These are phyloP conservation scores for Hanseniaspora lachancei DNA, from an alignment of 805 yeast species.

Conservation along the genomic window DNA sequence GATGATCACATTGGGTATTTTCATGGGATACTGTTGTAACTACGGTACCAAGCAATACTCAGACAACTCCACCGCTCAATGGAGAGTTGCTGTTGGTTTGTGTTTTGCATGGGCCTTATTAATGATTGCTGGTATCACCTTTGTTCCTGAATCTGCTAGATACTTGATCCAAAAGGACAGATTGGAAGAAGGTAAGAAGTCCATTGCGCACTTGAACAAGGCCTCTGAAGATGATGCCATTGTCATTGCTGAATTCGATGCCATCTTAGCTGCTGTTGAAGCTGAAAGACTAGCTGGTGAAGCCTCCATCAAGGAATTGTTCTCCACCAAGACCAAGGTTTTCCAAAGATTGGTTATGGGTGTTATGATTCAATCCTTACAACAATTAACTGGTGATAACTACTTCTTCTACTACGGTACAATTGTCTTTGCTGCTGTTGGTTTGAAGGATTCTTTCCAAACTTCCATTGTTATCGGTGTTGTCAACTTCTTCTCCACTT, in stretches of 20 bases:
- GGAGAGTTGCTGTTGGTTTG: slow-evolving; percentile 56
- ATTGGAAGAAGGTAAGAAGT: slow-evolving; percentile 40
- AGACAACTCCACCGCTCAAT: slow-evolving; percentile 36
- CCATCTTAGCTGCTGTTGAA: slow-evolving; percentile 44
- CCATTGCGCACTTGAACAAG: slow-evolving; percentile 44
- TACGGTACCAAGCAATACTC: slow-evolving; percentile 42
- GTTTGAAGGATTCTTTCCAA: slow-evolving; percentile 39
- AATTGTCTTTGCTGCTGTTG: slow-evolving; percentile 18
- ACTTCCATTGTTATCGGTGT: slow-evolving; percentile 45
- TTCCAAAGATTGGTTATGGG: slow-evolving; percentile 35
- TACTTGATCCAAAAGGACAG: slow-evolving; percentile 38
- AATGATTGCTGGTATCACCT: slow-evolving; percentile 34
- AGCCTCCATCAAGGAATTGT: slow-evolving; percentile 32
- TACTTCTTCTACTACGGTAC: slow-evolving; percentile 55
- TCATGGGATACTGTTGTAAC: slow-evolving; percentile 55
- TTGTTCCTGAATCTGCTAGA: slow-evolving; percentile 62
- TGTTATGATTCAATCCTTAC: slow-evolving; percentile 43
- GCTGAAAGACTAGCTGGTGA: slow-evolving; percentile 46
- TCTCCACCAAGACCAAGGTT: slow-evolving; percentile 59
- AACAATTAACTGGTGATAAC: slow-evolving; percentile 52
- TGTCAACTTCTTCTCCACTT: slow-evolving; percentile 43
- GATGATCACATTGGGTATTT: slow-evolving; percentile 50
- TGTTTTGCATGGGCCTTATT: slow-evolving; percentile 31
- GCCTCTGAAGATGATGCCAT: slow-evolving; percentile 33
- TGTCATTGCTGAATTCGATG: slow-evolving; percentile 38